Percentiles rank a stretch among this genome's conserved stretches.
These are phyloP conservation scores for Aurinia saxatilis DNA, from an alignment of 345 rosid genomes.

Conservation along the genomic window DNA sequence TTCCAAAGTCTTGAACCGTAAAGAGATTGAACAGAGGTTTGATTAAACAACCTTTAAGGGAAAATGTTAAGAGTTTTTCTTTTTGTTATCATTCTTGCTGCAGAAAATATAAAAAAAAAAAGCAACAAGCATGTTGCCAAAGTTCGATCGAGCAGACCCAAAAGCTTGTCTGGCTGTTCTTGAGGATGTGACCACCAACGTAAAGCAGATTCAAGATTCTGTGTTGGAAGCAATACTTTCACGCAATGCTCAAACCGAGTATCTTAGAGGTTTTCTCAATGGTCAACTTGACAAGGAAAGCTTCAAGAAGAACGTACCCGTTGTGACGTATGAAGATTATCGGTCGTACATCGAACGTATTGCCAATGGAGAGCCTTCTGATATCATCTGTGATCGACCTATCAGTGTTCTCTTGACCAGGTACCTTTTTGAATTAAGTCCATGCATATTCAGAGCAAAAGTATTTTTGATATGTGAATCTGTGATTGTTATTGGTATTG, in stretches of 20 bases:
- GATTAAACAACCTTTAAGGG: not conserved
- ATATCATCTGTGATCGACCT: conserved; percentile 58
- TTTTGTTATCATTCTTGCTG: not conserved
- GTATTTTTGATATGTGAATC: not conserved
- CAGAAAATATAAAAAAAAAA: not conserved
- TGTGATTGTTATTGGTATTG: not conserved
- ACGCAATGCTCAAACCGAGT: conserved; percentile 49
- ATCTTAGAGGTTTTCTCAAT: conserved; percentile 41
- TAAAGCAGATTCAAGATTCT: conserved; percentile 42
- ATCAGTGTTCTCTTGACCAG: conserved; percentile 72
- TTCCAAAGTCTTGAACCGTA: not conserved
- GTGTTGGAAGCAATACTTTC: conserved; percentile 47
- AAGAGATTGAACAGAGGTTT: not conserved
- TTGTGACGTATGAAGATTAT: conserved; percentile 71
- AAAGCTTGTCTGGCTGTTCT: conserved; percentile 52
- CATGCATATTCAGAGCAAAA: too few relatives aligned
- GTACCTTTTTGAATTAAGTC: conserved; percentile 21
- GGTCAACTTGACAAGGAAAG: conserved; percentile 37
- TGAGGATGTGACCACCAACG: conserved; percentile 64
- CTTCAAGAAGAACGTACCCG: conserved; percentile 57
- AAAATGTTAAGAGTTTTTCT: not conserved
- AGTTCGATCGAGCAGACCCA: conserved; percentile 46
- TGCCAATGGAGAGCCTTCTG: conserved; percentile 54
- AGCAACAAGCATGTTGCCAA: conserved; percentile 41
- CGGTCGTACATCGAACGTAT: conserved; percentile 54